Evolutionary conservation across 192 early-diverging fungal genomes (phyloP).

Genomic region (Backusella liffmaniae): DNA sequence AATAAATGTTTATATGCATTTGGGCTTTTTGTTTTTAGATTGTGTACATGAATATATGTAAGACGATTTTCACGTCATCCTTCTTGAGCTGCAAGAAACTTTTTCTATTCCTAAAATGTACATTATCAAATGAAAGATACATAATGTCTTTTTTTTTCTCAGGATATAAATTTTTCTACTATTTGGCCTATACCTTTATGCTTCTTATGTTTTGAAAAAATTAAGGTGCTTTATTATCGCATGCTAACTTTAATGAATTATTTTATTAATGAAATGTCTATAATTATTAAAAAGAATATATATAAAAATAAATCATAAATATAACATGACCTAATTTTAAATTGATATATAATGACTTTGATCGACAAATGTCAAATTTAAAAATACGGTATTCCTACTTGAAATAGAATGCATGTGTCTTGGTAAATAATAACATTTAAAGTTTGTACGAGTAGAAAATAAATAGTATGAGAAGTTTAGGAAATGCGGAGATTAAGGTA

Average conservation of each 20-base stretch:
- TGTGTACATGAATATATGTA: conserved; percentile 4
- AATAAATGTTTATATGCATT: conserved; percentile 1
- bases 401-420: not conserved
- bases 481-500: not conserved
- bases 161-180: not conserved
- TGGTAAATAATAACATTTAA: not conserved
- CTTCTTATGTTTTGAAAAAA: not conserved
- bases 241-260: not conserved
- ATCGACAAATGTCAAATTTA: conserved; percentile 3
- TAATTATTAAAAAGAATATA: not conserved
- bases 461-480: not conserved
- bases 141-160: not conserved
- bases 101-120: not conserved
- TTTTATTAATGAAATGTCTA: not conserved
- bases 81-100: not conserved
- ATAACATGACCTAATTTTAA: not conserved
- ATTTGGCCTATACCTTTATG: not conserved
- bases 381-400: not conserved
- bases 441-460: not conserved
- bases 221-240: not conserved
- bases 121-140: not conserved
- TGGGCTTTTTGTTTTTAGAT: not conserved
- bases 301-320: not conserved
- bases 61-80: conserved; percentile 7
- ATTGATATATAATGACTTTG: not conserved